phyloP scores from a whole-genome alignment of 768 basidiomycete genomes.

The Tylopilus felleus region DNA sequence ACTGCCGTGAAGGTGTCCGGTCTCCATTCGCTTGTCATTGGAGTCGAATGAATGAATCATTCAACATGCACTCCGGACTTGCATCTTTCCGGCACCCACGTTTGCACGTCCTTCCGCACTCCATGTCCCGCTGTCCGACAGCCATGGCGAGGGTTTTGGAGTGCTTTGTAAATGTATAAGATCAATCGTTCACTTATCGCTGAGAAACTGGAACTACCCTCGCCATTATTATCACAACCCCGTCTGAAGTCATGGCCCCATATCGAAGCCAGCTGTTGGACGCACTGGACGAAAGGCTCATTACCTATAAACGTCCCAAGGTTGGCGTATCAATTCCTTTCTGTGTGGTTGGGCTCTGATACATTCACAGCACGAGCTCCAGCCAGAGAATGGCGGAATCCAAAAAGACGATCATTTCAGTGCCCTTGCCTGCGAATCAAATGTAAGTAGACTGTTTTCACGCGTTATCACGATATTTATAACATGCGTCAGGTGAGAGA shows the following conservation, averaged over 20 bases:
- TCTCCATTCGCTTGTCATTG: neutral
- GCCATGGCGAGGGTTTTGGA: conserved; percentile 6
- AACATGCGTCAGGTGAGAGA: neutral
- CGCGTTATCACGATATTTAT: neutral
- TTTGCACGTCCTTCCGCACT: neutral
- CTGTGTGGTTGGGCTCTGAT: neutral
- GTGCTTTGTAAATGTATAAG: neutral
- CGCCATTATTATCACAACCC: too few relatives aligned
- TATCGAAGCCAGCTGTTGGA: neutral
- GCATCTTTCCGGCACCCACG: neutral
- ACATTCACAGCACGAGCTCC: neutral
- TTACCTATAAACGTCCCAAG: too few relatives aligned
- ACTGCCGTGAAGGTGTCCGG: neutral
- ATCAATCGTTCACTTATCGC: neutral
- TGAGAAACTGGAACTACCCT: too few relatives aligned
- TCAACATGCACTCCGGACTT: neutral
- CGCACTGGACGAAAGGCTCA: neutral
- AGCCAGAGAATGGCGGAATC: neutral
- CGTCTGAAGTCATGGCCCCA: neutral
- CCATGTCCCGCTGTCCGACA: neutral
- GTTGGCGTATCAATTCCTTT: too few relatives aligned
- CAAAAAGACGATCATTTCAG: neutral
- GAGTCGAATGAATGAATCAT: neutral
- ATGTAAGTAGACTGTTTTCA: neutral
- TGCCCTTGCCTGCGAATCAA: neutral